Base-by-base conservation (phyloP, 192 early-diverging fungal genomes). In the Kappamyces sp. region DNA sequence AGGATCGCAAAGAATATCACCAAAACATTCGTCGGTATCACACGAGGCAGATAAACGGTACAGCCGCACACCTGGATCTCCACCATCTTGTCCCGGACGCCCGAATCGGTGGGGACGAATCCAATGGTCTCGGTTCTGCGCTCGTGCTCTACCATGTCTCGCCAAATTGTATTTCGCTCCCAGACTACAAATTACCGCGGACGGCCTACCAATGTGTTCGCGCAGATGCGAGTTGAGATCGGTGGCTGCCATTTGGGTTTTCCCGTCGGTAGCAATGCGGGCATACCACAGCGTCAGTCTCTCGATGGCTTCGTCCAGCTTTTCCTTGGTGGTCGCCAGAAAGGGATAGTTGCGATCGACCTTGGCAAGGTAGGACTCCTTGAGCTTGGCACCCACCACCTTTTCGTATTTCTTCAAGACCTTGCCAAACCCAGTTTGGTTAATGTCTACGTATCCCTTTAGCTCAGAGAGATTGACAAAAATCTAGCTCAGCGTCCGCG, bases 351-450 rank as follows among this genome's bases (percentile, higher is more conserved):
- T 70, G 3, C 66, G 62, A 9, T 78, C 73, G 8, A 95, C 86
- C 6, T 71, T 65, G 2, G 55, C 66, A 66, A 92, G 81, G 65
- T 90, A 97, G 33, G 71, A 59, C 15, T 73, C 66, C 60, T 89
- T 91, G 45, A 92, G 73, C 15, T 84, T 76, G 39, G 75, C 79
- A 40, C 81, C 75, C 4, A 88, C 91, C 32, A 97, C 89, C 68
- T 97, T 97, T 71, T 97, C 94, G 63, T 87, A 98, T 75, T 98
- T 98, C 76, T 98, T 98, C 14, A 94, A 69, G 63, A 95, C 92
- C 67, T 98, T 98, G 72, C 78, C 73, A 69, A 94, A 98, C 12
- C 91, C 94, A 0, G 90, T 95, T 59, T 83, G 72, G 79, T 98
- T 95, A 47, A 94, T 79, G 40, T 88, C 84, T 14, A 86, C 87